Conservation (phyloP, 2,329 filamentous ascomycete species). For the Verruconis gallopava region DNA sequence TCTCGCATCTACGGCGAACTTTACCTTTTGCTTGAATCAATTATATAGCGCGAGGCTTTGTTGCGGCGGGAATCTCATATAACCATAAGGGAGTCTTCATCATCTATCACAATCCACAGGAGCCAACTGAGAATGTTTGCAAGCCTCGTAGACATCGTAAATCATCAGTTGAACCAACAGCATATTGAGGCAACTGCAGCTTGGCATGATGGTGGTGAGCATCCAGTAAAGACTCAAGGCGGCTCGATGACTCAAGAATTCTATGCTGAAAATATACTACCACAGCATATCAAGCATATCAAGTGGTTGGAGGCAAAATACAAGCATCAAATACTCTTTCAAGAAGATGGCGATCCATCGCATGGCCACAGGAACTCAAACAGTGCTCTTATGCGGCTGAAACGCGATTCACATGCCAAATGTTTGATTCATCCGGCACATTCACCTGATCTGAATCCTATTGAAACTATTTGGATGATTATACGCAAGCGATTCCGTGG, state of each 20-base stretch:
- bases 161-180: background rate
- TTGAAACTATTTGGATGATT: constrained; percentile 9
- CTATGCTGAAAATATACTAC: constrained; percentile 7
- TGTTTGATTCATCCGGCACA: constrained; percentile 3
- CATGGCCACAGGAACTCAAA: background rate
- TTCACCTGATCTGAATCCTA: constrained; percentile 8
- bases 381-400: background rate
- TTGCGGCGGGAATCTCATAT: background rate
- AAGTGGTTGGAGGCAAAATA: background rate
- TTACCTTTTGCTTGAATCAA: too few species aligned
- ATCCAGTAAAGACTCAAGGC: constrained; percentile 7
- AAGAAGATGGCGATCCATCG: background rate
- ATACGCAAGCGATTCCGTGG: too few species aligned
- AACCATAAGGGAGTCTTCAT: background rate
- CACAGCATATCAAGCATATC: constrained; percentile 3
- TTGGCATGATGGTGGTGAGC: background rate
- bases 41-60: too few species aligned
- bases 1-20: too few species aligned
- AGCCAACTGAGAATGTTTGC: background rate
- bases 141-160: background rate
- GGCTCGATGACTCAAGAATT: constrained; percentile 9
- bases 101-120: background rate
- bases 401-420: background rate
- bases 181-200: background rate
- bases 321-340: background rate